These are phyloP conservation scores for Styphnolobium japonicum DNA, from an alignment of 306 rosid genomes.

Conservation along the genomic window DNA sequence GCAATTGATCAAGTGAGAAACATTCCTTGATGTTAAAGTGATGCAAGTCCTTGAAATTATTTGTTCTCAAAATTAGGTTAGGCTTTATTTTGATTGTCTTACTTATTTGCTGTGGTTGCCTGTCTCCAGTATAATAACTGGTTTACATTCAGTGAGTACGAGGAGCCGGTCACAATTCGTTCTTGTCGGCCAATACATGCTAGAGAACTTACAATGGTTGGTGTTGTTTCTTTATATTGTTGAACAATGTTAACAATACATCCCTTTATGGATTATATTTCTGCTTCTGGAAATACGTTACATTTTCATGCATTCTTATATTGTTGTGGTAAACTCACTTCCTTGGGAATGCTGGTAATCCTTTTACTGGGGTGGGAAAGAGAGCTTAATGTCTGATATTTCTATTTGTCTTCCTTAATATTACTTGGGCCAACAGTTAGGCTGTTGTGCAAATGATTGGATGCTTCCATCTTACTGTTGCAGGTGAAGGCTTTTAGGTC, in stretches of 20 bases:
- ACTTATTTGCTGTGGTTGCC: conserved; percentile 28
- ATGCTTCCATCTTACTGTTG: conserved; percentile 26
- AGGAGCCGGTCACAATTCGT: conserved; percentile 78
- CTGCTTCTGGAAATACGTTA: not conserved
- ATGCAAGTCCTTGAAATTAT: not conserved
- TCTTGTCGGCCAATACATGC: conserved; percentile 88
- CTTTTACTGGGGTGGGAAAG: not conserved
- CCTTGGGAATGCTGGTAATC: conserved; percentile 12
- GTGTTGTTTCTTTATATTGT: conserved; percentile 30
- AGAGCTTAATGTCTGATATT: not conserved
- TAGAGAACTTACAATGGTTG: conserved; percentile 77
- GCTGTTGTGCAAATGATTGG: not conserved
- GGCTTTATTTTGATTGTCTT: conserved; percentile 8
- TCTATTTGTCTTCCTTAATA: not conserved
- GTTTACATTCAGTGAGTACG: conserved; percentile 95
- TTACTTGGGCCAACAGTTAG: not conserved
- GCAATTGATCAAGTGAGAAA: conserved; percentile 91
- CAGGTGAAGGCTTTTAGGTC: conserved; percentile 97
- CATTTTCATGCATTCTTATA: conserved; percentile 8
- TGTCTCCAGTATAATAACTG: conserved; percentile 83
- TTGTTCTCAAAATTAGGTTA: not conserved
- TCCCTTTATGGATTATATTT: not conserved
- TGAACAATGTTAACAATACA: not conserved
- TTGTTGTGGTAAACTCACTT: not conserved
- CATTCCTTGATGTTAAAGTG: conserved; percentile 23